Evolutionary conservation across 2,329 filamentous ascomycete species (phyloP), one percentile per base, ranked within the genome.

Genomic region (Fusarium gaditjirri): DNA sequence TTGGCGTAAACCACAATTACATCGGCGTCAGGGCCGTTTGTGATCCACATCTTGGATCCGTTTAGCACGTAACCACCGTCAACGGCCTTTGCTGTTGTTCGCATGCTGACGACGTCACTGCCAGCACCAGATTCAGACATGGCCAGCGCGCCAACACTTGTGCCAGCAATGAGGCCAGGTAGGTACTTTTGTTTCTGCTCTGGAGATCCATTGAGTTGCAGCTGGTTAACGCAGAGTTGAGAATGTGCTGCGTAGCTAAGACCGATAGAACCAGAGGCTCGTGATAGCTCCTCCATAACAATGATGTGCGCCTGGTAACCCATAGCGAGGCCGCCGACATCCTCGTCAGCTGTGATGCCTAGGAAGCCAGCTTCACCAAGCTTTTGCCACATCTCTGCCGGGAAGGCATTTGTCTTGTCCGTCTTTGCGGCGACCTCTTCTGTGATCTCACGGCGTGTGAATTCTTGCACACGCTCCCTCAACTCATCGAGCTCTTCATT

Each of bases 31-130:
- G 95, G 95, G 8, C 95, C 94, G 82, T 99, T 99, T 70, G 95
- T 99, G 80, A 99, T 99, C 95, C 95, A 99, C 95, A 98, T 98
- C 87, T 99, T 98, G 68, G 92, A 93, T 36, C 95, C 95, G 78
- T 95, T 94, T 61, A 99, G 85, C 25, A 95, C 70, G 81, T 93
- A 98, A 33, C 95, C 95, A 39, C 94, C 95, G 76, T 96, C 93
- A 16, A 94, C 93, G 71, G 89, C 86, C 80, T 90, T 92, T 1
- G 95, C 95, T 6, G 89, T 92, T 47, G 92, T 97, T 80, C 95
- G 94, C 95, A 98, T 98, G 82, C 92, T 93, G 33, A 99, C 95
- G 7, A 99, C 95, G 83, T 99, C 95, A 75, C 92, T 95, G 19
- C 95, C 95, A 2, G 95, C 92, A 11, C 93, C 93, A 70, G 95